These are phyloP conservation scores for Chrysosporium queenslandicum DNA, from an alignment of 2,329 filamentous ascomycete species.

Conservation along the genomic window DNA sequence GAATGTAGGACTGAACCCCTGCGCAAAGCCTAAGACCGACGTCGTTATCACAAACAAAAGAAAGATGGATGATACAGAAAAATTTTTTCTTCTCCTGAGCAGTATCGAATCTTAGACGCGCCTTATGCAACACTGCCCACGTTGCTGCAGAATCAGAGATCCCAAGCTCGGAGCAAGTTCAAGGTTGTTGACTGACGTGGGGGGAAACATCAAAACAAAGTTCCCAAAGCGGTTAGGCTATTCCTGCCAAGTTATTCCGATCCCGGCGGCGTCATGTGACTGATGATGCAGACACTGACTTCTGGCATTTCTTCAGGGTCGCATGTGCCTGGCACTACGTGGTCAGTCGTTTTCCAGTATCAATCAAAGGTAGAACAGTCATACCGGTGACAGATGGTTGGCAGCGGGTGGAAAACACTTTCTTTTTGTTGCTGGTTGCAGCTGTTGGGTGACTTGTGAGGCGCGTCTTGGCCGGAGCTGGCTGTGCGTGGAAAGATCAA, in stretches of 20 bases:
- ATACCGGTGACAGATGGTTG: no score
- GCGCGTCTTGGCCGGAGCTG: no score
- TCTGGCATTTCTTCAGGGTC: neutral
- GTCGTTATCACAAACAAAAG: neutral
- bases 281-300: neutral
- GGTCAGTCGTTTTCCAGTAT: no score
- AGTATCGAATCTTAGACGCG: neutral
- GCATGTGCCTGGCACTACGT: no score
- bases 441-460: neutral
- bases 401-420: no score
- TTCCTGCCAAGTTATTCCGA: neutral
- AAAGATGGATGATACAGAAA: neutral
- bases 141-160: neutral
- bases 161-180: neutral
- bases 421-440: neutral
- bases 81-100: no score
- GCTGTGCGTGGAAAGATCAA: neutral
- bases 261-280: neutral
- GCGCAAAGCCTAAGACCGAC: no score
- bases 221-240: slow-evolving; percentile 15
- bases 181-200: slow-evolving; percentile 12
- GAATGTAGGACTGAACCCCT: neutral
- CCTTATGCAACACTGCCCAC: neutral
- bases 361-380: no score
- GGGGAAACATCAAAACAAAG: slow-evolving; percentile 18